These are phyloP conservation scores for Corylus americana DNA, from an alignment of 306 rosid species.

Conservation along the genomic window DNA sequence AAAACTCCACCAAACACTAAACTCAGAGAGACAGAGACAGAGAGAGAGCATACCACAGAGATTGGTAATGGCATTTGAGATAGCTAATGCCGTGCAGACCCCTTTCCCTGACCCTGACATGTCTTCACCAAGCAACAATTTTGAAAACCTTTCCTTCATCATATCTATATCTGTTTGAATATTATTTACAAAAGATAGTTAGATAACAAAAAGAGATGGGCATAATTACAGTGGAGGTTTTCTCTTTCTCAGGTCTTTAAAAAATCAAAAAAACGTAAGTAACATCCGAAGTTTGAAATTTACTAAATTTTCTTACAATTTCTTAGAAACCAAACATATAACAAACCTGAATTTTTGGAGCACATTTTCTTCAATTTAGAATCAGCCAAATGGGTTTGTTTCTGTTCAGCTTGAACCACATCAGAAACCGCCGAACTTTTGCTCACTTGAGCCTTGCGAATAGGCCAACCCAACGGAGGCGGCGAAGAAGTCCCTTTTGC, in stretches of 20 bases:
- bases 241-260: not conserved
- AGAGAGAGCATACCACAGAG: conserved; percentile 47
- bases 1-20: not conserved
- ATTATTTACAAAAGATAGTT: conserved; percentile 1
- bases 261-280: not conserved
- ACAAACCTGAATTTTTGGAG: conserved; percentile 67
- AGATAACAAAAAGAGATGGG: not conserved
- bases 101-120: conserved; percentile 72
- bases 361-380: conserved; percentile 35
- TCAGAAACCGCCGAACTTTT: conserved; percentile 44
- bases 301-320: not conserved
- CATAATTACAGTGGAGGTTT: not conserved
- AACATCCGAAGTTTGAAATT: not conserved
- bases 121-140: conserved; percentile 62
- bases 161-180: conserved; percentile 46
- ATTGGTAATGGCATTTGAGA: conserved; percentile 63
- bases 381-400: conserved; percentile 36
- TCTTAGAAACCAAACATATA: not conserved
- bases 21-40: not conserved
- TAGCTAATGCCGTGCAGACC: conserved; percentile 51
- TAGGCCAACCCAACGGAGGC: conserved; percentile 90
- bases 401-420: conserved; percentile 36
- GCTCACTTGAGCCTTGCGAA: conserved; percentile 68
- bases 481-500: conserved; percentile 58
- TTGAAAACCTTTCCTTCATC: conserved; percentile 64